These are phyloP conservation scores for Teunomyces cretensis DNA, from an alignment of 805 yeast species.

Conservation along the genomic window DNA sequence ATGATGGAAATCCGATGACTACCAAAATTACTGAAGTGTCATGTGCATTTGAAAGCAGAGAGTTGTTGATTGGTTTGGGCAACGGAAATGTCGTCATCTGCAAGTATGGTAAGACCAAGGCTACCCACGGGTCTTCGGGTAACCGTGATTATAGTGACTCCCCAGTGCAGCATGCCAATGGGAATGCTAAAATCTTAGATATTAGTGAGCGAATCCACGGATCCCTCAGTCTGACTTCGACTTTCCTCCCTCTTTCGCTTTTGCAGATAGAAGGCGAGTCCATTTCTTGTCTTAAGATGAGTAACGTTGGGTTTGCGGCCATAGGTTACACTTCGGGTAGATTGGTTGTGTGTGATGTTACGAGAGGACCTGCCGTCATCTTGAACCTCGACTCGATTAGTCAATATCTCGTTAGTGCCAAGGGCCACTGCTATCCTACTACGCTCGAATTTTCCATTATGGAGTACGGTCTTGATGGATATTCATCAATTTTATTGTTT, in stretches of 20 bases:
- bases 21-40: slow-evolving; percentile 59
- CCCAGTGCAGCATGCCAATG: slow-evolving; percentile 31
- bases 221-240: slow-evolving; percentile 25
- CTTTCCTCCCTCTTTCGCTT: slow-evolving; percentile 35
- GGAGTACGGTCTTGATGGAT: slow-evolving; percentile 63
- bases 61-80: slow-evolving; percentile 64
- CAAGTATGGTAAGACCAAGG: slow-evolving; percentile 54
- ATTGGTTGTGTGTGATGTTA: slow-evolving; percentile 65
- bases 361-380: slow-evolving; percentile 74
- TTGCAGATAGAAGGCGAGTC: slow-evolving; percentile 23
- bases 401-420: slow-evolving; percentile 30
- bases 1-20: slow-evolving; percentile 30
- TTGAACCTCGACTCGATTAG: slow-evolving; percentile 35
- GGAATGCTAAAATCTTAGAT: slow-evolving; percentile 43
- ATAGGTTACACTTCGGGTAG: slow-evolving; percentile 78
- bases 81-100: slow-evolving; percentile 76
- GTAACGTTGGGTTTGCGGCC: slow-evolving; percentile 81
- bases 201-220: slow-evolving; percentile 56
- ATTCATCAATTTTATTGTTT: slow-evolving; percentile 66
- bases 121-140: slow-evolving; percentile 18
- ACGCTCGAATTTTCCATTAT: slow-evolving; percentile 72
- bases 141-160: slow-evolving; percentile 27
- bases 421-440: slow-evolving; percentile 46
- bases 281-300: slow-evolving; percentile 63
- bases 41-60: slow-evolving; percentile 75